phyloP scores from a whole-genome alignment of 2,329 filamentous ascomycete genomes.

The Sporothrix protearum region DNA sequence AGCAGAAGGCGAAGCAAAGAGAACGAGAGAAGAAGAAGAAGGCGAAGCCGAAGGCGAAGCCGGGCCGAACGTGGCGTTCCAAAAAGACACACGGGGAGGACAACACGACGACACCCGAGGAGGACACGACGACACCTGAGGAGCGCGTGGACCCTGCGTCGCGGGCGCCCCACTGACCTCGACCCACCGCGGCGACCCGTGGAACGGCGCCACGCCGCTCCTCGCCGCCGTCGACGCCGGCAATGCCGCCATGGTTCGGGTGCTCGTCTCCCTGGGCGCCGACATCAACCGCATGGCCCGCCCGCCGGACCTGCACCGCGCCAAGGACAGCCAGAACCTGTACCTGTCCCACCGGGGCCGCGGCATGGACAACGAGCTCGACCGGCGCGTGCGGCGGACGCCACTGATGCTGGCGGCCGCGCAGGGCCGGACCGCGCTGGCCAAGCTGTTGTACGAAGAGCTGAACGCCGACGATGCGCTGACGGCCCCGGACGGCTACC shows the following conservation, averaged over 20 bases:
- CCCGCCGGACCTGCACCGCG: conserved; percentile 20
- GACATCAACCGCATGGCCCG: conserved; percentile 33
- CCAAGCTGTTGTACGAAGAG: conserved; percentile 41
- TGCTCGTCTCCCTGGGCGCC: conserved; percentile 38
- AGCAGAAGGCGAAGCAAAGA: background rate
- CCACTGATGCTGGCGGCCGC: conserved; percentile 45
- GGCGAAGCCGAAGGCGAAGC: background rate
- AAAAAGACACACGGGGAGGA: background rate
- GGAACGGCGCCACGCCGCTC: conserved; percentile 36
- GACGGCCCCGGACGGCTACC: conserved; percentile 45
- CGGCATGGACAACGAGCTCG: background rate
- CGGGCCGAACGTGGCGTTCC: background rate
- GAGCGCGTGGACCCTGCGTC: background rate
- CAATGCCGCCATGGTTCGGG: conserved; percentile 36
- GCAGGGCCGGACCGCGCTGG: conserved; percentile 41
- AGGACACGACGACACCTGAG: background rate
- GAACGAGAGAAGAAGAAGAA: background rate
- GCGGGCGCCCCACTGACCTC: background rate
- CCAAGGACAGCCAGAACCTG: no score
- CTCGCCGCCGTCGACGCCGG: conserved; percentile 37
- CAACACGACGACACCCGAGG: background rate
- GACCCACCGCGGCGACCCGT: conserved; percentile 1
- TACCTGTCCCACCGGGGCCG: background rate
- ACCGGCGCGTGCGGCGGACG: conserved; percentile 39
- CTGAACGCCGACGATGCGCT: conserved; percentile 43